Conservation (phyloP, 73 alveolate genomes). For the Stentor roeselii region DNA sequence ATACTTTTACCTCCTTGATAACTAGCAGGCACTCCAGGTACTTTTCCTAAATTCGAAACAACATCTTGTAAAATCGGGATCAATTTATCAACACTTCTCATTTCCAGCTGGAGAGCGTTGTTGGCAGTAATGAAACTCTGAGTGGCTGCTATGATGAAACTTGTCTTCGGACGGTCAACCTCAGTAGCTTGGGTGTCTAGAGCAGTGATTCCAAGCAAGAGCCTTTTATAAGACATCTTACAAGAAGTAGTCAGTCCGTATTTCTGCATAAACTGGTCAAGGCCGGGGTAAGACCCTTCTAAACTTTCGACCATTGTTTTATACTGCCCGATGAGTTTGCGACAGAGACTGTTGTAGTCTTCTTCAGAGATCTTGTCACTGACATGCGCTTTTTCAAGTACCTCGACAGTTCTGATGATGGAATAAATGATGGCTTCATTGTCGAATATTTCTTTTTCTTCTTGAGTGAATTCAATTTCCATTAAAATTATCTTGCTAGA, state of each 20-base stretch:
- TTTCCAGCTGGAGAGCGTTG: conserved; percentile 13
- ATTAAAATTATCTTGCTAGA: too few relatives aligned
- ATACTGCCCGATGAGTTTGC: background rate
- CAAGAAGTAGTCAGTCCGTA: conserved; percentile 1
- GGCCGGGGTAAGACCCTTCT: background rate
- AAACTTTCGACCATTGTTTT: conserved; percentile 1
- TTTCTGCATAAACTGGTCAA: conserved; percentile 2
- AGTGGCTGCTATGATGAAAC: conserved; percentile 7
- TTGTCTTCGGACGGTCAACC: background rate
- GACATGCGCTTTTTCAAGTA: conserved; percentile 11
- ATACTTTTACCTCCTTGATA: background rate
- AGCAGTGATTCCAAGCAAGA: conserved; percentile 8
- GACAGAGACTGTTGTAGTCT: conserved; percentile 14
- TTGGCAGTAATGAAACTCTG: conserved; percentile 24
- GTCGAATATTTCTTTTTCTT: conserved; percentile 13
- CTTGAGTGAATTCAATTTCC: conserved; percentile 7
- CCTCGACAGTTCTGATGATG: conserved; percentile 23
- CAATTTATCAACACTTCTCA: background rate
- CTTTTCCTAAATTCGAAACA: conserved; percentile 10
- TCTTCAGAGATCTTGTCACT: conserved; percentile 14
- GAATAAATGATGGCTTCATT: conserved; percentile 16
- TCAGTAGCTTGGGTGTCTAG: background rate
- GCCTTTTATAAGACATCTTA: background rate
- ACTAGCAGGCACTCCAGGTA: conserved; percentile 13
- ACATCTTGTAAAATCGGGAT: conserved; percentile 13